Conservation (phyloP, 306 rosid species). For the Inga leiocalycina region DNA sequence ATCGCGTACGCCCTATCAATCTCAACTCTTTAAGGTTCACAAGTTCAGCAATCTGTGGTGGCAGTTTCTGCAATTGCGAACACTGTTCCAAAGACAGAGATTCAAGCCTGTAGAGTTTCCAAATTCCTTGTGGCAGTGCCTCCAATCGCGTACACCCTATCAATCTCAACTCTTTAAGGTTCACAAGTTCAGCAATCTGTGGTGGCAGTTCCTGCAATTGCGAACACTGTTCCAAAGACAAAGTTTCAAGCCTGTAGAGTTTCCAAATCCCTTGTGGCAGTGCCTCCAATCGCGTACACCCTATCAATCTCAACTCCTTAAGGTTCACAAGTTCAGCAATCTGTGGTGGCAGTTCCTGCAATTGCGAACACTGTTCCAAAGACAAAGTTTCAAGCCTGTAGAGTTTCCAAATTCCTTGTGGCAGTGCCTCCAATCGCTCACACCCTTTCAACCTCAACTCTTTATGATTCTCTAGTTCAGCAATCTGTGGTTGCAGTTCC, state of each 20-base stretch:
- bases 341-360: background rate
- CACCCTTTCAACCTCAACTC: background rate
- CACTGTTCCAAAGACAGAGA: too few species aligned
- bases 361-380: background rate
- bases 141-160: too few species aligned
- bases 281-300: background rate
- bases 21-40: too few species aligned
- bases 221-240: too few species aligned
- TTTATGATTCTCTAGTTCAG: background rate
- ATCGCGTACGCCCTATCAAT: too few species aligned
- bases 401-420: background rate
- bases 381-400: background rate
- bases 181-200: too few species aligned
- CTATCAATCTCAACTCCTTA: background rate
- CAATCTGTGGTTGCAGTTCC: background rate
- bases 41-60: too few species aligned
- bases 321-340: background rate
- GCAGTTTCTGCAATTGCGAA: too few species aligned
- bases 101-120: too few species aligned
- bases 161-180: too few species aligned
- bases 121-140: too few species aligned
- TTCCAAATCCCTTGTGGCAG: background rate
- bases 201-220: too few species aligned
- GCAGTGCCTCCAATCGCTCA: background rate
- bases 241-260: background rate